phyloP scores from a whole-genome alignment of 805 yeast species.

The Candida andamanensis region DNA sequence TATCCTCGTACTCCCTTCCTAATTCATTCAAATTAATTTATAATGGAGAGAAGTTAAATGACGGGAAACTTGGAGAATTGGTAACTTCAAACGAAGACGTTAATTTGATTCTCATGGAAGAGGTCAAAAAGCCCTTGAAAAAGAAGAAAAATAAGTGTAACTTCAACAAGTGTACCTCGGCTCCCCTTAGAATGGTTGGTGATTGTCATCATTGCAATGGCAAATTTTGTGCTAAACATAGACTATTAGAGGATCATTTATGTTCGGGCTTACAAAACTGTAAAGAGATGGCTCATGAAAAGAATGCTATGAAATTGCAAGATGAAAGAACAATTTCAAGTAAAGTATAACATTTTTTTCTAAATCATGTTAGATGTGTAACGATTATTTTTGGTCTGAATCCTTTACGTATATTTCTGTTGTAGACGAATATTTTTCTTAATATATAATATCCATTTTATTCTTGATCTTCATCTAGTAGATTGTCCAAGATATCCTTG shows the following conservation, averaged over 20 bases:
- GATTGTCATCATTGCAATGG: slow-evolving; percentile 83
- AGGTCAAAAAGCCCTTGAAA: slow-evolving; percentile 3
- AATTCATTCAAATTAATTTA: slow-evolving; percentile 33
- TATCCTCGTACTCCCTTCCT: slow-evolving; percentile 30
- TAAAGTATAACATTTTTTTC: slow-evolving; percentile 35
- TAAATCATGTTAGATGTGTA: too few species aligned
- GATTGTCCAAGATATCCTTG: slow-evolving; percentile 56
- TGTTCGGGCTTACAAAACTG: slow-evolving; percentile 76
- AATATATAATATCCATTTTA: neutral
- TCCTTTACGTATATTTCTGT: too few species aligned
- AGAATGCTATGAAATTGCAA: slow-evolving; percentile 78
- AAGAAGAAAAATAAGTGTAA: slow-evolving; percentile 46
- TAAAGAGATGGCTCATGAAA: slow-evolving; percentile 76
- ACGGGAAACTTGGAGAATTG: slow-evolving; percentile 11
- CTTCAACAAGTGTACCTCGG: slow-evolving; percentile 54
- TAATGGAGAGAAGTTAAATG: slow-evolving; percentile 35
- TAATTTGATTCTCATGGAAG: slow-evolving; percentile 13
- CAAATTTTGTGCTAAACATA: slow-evolving; percentile 80
- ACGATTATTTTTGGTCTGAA: too few species aligned
- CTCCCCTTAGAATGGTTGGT: slow-evolving; percentile 67
- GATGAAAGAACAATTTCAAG: slow-evolving; percentile 70
- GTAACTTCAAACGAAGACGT: slow-evolving; percentile 10
- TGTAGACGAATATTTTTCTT: too few species aligned
- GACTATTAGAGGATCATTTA: slow-evolving; percentile 77
- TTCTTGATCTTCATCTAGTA: slow-evolving; percentile 12